phyloP scores from a whole-genome alignment of 257 asterid species.

The Solanum habrochaites region DNA sequence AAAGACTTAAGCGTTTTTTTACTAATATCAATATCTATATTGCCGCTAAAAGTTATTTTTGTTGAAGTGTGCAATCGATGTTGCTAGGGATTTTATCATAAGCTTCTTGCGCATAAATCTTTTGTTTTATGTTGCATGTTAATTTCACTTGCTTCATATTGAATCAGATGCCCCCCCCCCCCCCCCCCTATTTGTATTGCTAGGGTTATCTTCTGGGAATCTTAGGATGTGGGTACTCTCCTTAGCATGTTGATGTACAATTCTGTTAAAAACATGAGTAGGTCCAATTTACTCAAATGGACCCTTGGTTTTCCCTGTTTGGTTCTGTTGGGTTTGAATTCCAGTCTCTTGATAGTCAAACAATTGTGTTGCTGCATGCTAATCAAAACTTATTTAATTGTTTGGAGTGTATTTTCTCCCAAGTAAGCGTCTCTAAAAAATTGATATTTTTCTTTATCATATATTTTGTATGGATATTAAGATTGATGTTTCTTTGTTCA shows the following conservation, averaged over 20 bases:
- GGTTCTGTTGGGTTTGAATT: constrained; percentile 58
- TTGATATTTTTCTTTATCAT: background rate
- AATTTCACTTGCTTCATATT: background rate
- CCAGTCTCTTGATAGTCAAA: constrained; percentile 52
- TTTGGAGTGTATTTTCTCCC: constrained; percentile 25
- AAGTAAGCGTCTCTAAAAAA: constrained; percentile 39
- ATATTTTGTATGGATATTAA: background rate
- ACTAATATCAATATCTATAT: too few relatives aligned
- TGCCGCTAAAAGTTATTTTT: too few relatives aligned
- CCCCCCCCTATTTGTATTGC: background rate
- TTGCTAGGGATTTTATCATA: constrained; percentile 92
- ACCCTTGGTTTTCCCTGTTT: constrained; percentile 55
- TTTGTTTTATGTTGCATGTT: background rate
- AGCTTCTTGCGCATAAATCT: background rate
- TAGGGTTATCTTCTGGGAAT: constrained; percentile 85
- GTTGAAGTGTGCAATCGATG: constrained; percentile 38
- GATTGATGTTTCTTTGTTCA: constrained; percentile 1
- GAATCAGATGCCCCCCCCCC: background rate
- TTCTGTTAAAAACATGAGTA: too few relatives aligned
- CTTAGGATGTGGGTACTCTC: too few relatives aligned
- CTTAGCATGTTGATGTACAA: constrained; percentile 60
- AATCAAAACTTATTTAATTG: constrained; percentile 61
- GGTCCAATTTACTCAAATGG: constrained; percentile 14
- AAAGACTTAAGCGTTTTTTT: too few relatives aligned
- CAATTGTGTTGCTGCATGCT: constrained; percentile 39